Evolutionary conservation across 129 eudicot genomes (phyloP).

Genomic region (Flaveria sonorensis): DNA sequence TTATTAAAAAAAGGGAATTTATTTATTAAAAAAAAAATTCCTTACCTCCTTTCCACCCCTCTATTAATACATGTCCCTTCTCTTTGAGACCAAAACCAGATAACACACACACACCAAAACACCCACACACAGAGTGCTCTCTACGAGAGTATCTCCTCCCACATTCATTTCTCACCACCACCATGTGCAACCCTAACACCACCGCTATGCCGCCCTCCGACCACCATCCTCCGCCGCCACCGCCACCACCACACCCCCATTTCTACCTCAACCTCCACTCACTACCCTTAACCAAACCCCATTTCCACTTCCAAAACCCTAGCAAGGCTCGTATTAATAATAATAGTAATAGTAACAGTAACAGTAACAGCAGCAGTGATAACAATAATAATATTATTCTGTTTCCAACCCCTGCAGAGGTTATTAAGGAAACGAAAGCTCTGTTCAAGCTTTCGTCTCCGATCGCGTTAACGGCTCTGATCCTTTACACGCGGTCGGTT

Average conservation of each 20-base stretch:
- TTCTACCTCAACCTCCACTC: conserved; percentile 44
- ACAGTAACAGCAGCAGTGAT: background rate
- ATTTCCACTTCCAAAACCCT: conserved; percentile 9
- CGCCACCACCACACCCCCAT: conserved; percentile 33
- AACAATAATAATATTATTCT: background rate
- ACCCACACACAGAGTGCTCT: conserved; percentile 48
- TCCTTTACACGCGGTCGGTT: conserved; percentile 65
- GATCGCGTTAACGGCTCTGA: conserved; percentile 55
- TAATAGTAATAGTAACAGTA: background rate
- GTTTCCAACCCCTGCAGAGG: conserved; percentile 15
- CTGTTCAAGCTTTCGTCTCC: conserved; percentile 53
- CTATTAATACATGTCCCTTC: conserved; percentile 47
- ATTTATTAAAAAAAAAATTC: background rate
- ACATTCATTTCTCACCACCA: conserved; percentile 4
- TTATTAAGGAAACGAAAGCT: conserved; percentile 39
- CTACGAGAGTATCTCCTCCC: conserved; percentile 60
- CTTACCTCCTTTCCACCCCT: conserved; percentile 31
- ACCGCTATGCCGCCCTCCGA: conserved; percentile 22
- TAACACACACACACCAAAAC: conserved; percentile 19
- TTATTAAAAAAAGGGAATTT: background rate
- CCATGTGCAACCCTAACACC: conserved; percentile 58
- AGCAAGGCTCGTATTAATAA: background rate
- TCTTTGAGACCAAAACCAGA: conserved; percentile 41
- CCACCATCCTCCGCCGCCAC: conserved; percentile 25
- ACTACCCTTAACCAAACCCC: conserved; percentile 24